A percentile compares a stretch with the other conserved stretches of the same genome.
Evolutionary conservation across 78 protist genomes (phyloP).

Genomic region (Dictyostelium capitatum): DNA sequence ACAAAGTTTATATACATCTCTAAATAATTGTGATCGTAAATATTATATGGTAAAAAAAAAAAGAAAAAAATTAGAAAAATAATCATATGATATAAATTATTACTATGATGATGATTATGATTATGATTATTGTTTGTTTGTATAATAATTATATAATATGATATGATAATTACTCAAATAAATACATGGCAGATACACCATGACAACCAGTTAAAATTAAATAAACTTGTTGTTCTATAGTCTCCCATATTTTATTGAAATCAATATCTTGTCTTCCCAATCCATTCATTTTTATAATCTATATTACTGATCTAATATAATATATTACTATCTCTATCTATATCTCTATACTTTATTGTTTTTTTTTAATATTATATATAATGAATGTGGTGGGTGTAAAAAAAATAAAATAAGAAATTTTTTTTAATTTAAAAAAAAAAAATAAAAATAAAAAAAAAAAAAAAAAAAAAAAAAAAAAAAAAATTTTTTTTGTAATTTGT

Average conservation of each 20-base stretch:
- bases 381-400: too few species aligned
- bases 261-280: conserved; percentile 43
- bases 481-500: too few species aligned
- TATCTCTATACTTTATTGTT: too few species aligned
- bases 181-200: conserved; percentile 12
- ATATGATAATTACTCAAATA: conserved; percentile 48
- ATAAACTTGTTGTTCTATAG: conserved; percentile 18
- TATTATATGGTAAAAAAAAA: background rate
- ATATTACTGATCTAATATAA: too few species aligned
- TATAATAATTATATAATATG: too few species aligned
- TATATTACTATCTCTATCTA: too few species aligned
- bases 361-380: too few species aligned
- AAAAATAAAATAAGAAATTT: too few species aligned
- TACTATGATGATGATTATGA: background rate
- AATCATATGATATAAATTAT: background rate
- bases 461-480: too few species aligned
- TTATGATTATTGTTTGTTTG: background rate
- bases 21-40: background rate
- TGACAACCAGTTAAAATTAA: conserved; percentile 14
- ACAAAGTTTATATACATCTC: conserved; percentile 72
- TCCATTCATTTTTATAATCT: background rate
- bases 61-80: background rate
- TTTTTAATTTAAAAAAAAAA: too few species aligned
- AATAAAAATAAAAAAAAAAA: too few species aligned
- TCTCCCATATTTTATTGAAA: conserved; percentile 42